A percentile compares a stretch with the other conserved stretches of the same genome.
These are phyloP conservation scores for Guadua angustifolia DNA, from an alignment of 176 grass and related monocot species.

Conservation along the genomic window DNA sequence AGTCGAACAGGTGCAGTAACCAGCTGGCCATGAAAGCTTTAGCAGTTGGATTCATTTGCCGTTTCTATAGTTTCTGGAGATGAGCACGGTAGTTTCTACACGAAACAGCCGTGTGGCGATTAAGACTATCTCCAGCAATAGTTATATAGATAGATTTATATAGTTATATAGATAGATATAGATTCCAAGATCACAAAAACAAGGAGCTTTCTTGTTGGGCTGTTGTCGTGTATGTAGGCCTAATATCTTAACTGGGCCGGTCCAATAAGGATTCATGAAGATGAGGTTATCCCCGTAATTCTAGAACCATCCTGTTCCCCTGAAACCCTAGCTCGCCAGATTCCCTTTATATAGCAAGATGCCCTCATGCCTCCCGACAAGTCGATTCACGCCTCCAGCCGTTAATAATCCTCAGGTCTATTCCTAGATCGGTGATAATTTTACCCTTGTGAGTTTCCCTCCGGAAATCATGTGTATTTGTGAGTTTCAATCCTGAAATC, in stretches of 20 bases:
- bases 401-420: not conserved
- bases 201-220: not conserved
- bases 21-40: too few species aligned
- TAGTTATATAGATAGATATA: too few species aligned
- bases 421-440: too few species aligned
- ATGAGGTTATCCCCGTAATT: not conserved
- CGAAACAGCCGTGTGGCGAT: too few species aligned
- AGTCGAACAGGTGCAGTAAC: too few species aligned
- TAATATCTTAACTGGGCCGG: not conserved
- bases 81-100: too few species aligned
- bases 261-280: not conserved
- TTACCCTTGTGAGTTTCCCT: not conserved
- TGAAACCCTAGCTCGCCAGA: constrained; percentile 40
- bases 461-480: not conserved
- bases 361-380: not conserved
- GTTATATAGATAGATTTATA: too few species aligned
- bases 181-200: not conserved
- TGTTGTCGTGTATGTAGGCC: too few species aligned
- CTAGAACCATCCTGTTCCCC: too few species aligned
- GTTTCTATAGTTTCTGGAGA: too few species aligned
- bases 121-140: too few species aligned
- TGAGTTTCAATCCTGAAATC: not conserved
- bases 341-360: constrained; percentile 15
- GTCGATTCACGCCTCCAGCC: not conserved
- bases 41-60: too few species aligned